A percentile compares a stretch with the other conserved stretches of the same genome.
Conservation (phyloP, 1,139 yeast genomes). For the Debaryomyces sp. region DNA sequence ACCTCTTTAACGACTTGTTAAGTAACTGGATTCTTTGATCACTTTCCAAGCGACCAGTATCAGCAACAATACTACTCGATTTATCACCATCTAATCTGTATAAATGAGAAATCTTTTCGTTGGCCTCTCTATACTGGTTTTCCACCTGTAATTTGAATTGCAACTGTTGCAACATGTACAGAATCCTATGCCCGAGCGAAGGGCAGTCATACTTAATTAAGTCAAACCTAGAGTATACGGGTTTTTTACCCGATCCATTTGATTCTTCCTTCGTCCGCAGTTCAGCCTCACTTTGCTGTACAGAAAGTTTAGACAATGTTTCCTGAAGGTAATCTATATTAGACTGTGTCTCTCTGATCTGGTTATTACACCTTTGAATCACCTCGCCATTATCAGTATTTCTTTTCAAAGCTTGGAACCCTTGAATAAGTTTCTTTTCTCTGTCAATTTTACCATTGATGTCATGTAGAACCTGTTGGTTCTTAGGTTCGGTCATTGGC, state of each 20-base stretch:
- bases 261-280: constrained; percentile 12
- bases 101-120: constrained; percentile 81
- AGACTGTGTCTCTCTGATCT: constrained; percentile 87
- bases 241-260: constrained; percentile 25
- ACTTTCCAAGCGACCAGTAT: constrained; percentile 81
- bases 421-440: constrained; percentile 84
- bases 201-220: constrained; percentile 91
- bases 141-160: constrained; percentile 94
- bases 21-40: constrained; percentile 83
- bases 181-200: constrained; percentile 92
- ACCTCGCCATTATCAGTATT: constrained; percentile 79
- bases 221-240: constrained; percentile 69
- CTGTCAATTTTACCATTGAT: constrained; percentile 83
- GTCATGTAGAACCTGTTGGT: constrained; percentile 52
- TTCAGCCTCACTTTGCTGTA: constrained; percentile 19
- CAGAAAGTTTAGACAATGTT: constrained; percentile 64
- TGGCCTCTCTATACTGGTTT: constrained; percentile 89
- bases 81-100: constrained; percentile 92
- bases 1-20: constrained; percentile 80
- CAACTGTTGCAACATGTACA: constrained; percentile 90
- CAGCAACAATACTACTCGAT: constrained; percentile 83
- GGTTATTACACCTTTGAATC: constrained; percentile 88
- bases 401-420: constrained; percentile 78
- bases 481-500: constrained; percentile 13
- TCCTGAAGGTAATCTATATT: constrained; percentile 87